Conservation (phyloP, 192 early-diverging fungal species). For the Gorgonomyces haynaldii region DNA sequence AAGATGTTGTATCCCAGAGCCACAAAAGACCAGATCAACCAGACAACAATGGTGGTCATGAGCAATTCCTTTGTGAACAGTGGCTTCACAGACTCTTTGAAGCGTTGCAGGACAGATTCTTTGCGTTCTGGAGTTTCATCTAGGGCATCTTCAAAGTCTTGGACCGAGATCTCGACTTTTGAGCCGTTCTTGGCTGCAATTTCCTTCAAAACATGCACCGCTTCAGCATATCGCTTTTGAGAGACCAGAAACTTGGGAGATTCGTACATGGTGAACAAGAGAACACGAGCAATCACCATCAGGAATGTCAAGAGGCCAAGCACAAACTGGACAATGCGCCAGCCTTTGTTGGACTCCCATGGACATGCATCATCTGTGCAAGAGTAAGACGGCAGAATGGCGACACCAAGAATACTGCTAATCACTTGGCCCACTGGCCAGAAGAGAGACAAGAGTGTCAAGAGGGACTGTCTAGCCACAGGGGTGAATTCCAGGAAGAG, state of each 20-base stretch:
- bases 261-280: slow-evolving; percentile 61
- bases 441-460: slow-evolving; percentile 76
- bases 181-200: slow-evolving; percentile 11
- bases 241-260: slow-evolving; percentile 68
- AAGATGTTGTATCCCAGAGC: slow-evolving; percentile 74
- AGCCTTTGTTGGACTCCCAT: slow-evolving; percentile 37
- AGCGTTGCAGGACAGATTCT: not conserved
- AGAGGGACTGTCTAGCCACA: slow-evolving; percentile 58
- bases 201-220: slow-evolving; percentile 9
- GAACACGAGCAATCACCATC: slow-evolving; percentile 61
- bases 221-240: slow-evolving; percentile 3
- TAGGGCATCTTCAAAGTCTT: not conserved
- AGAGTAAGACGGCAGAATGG: slow-evolving; percentile 46
- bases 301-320: slow-evolving; percentile 47
- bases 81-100: not conserved
- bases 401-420: slow-evolving; percentile 50
- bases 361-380: slow-evolving; percentile 5
- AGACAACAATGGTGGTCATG: slow-evolving; percentile 57
- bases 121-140: not conserved
- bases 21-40: slow-evolving; percentile 65
- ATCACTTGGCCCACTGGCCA: slow-evolving; percentile 73
- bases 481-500: slow-evolving; percentile 81
- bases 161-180: not conserved
- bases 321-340: slow-evolving; percentile 63
- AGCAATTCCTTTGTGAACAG: slow-evolving; percentile 3